Conservation (phyloP, 2,329 filamentous ascomycete genomes). For the Talaromyces albobiverticillius region DNA sequence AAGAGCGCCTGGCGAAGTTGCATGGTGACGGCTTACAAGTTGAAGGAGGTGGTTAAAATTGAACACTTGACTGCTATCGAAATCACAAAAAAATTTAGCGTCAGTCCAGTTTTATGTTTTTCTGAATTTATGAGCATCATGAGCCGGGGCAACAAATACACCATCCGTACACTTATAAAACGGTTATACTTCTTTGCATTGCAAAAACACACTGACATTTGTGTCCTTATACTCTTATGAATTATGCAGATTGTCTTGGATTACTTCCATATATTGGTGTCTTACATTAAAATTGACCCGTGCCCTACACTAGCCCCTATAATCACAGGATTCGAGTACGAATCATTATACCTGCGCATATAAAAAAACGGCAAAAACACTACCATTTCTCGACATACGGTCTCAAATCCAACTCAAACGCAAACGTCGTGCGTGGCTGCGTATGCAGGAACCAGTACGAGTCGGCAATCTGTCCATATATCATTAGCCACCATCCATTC, state of each 20-base stretch:
- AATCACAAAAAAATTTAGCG: background rate
- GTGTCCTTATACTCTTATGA: background rate
- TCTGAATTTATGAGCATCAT: constrained; percentile 6
- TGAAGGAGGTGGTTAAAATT: constrained; percentile 9
- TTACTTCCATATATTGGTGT: no score
- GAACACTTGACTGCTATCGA: background rate
- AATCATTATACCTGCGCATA: background rate
- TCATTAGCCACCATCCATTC: background rate
- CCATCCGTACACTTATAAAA: background rate
- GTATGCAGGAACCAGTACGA: constrained; percentile 81
- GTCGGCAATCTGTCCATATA: constrained; percentile 70
- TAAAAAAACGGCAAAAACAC: background rate
- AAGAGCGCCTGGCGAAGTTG: constrained; percentile 57
- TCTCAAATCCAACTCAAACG: constrained; percentile 75
- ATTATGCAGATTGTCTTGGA: no score
- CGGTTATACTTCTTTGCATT: background rate
- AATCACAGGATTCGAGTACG: background rate
- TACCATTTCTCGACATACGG: constrained; percentile 84
- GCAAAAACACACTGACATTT: background rate
- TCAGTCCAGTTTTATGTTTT: background rate
- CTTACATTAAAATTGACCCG: no score
- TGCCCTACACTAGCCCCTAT: no score
- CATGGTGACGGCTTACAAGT: constrained; percentile 22
- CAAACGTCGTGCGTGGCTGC: constrained; percentile 75
- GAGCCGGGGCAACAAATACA: background rate